Conservation (phyloP, 1,139 yeast genomes). For the Suhomyces yuchorum region DNA sequence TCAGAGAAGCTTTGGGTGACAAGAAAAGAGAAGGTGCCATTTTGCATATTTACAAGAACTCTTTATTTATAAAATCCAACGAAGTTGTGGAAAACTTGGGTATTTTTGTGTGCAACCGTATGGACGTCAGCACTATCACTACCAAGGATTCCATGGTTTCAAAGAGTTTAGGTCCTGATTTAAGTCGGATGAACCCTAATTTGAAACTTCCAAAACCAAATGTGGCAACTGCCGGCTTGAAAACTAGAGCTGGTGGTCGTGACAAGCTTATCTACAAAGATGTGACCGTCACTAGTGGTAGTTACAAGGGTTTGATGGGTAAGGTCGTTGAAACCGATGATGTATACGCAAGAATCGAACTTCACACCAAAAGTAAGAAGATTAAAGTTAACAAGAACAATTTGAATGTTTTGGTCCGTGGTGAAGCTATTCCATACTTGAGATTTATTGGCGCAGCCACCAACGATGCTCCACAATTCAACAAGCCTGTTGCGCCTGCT, state of each 20-base stretch:
- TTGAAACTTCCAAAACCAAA: conserved; percentile 45
- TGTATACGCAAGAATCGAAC: conserved; percentile 84
- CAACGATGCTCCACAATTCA: conserved; percentile 22
- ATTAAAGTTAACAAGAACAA: conserved; percentile 81
- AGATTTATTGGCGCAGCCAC: conserved; percentile 65
- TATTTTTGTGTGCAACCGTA: conserved; percentile 78
- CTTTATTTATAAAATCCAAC: conserved; percentile 77
- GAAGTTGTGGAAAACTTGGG: conserved; percentile 85
- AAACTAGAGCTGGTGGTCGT: conserved; percentile 64
- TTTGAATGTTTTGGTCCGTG: conserved; percentile 67
- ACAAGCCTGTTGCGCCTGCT: conserved; percentile 42
- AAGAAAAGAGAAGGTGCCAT: conserved; percentile 82
- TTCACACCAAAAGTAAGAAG: conserved; percentile 88
- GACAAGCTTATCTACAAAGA: conserved; percentile 81
- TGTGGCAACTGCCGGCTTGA: conserved; percentile 53
- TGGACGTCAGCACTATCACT: conserved; percentile 79
- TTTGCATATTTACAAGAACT: conserved; percentile 79
- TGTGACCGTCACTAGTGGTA: conserved; percentile 85
- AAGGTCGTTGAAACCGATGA: conserved; percentile 93
- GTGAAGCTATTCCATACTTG: conserved; percentile 74
- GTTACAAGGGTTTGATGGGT: conserved; percentile 93
- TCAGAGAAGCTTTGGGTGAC: conserved; percentile 71
- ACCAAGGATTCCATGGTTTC: conserved; percentile 73
- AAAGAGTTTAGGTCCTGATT: conserved; percentile 61
- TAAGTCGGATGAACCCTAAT: conserved; percentile 85